Evolutionary conservation across 1,284 basidiomycete species (phyloP), one percentile per base, ranked within the genome.

Genomic region (Hortiboletus rubellus): DNA sequence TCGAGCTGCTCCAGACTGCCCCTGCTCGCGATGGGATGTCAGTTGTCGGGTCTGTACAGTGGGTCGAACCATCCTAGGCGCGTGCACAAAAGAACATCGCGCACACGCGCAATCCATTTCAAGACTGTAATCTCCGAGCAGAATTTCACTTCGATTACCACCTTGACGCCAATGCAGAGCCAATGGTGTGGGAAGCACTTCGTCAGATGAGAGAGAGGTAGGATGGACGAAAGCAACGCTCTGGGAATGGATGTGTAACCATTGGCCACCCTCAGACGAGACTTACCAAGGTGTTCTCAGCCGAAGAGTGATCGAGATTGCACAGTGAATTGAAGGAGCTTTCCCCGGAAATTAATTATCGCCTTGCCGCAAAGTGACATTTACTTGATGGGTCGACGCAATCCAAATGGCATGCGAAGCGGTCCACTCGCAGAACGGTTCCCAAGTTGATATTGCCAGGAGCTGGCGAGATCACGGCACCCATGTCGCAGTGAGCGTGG

Each of bases 91-190:
- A 69, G 63, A 87, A 87, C 65, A 82, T 86, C 37, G 66, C 66
- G n/a, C 75, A 80, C 59, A 68, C 86, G 47, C 73, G 87, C 63
- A 72, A 60, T 42, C 72, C 82, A 46, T 81, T 82, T 5, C 64
- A 68, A 50, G 65, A 67, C 34, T 63, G 72, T 51, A 59, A 63
- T 24, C 69, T 81, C 14, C 78, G 82, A 63, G 76, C 78, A 50
- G 84, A 87, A 67, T 86, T 87, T 66, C 85, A 88, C 67, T 77
- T 87, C 33, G 84, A 87, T 71, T 87, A 84, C 71, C 86, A 82
- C 70, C 74, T 87, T 54, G 78, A 85, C 64, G 69, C 75, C 10
- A 64, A 68, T 22, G 68, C 75, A 43, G 77, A 80, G 58, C 83
- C 83, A 18, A 77, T 86, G 55, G 79, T 85, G 18, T 81, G 80